Base-by-base conservation (phyloP, 176 grass and related monocot species). In the sorghum (Sorghum bicolor) region DNA sequence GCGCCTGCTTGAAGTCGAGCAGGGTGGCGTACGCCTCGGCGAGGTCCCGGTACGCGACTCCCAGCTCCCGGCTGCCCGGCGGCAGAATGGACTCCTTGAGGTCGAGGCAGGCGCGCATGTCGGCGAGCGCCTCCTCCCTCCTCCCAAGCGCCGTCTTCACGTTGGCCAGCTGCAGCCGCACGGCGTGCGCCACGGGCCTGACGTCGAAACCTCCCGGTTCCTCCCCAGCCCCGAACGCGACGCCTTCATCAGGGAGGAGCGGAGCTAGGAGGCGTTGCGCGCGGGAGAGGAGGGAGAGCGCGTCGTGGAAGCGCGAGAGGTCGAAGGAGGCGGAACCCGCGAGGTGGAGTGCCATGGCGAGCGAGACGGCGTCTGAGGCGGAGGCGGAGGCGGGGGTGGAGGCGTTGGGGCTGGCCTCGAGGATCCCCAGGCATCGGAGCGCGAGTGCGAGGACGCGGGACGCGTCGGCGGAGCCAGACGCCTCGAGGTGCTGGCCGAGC, bases 291-390 rank as follows among this genome's bases (percentile, higher is more conserved):
- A 93, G 90, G 38, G 91, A 86, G 69, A 98, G 87, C 14, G 92
- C 85, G 70, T 98, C 96, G 86, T 98, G 94, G 83, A 98, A 98
- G 80, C 91, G 85, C 20, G 85, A 92, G 83, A 95, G 76, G 26
- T 95, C 89, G 69, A 92, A 85, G n/a, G 93, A 89, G 31, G 93
- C 87, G 25, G 91, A 95, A 19, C 91, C 93, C 8, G 90, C 91
- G 76, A 98, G 74, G 74, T 98, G 96, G 78, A 95, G 96, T 3
- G 93, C 91, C 96, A 98, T 95, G 82, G 91, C 93, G 70, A 95
- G 87, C 8, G 96, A 98, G 75, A 95, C 87, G 61, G 85, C 87
- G 41, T 87, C 74, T 38, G 83, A 87, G 39, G 79, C 74, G 62
- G 83, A 87, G 47, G 31, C 30, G 39, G 84, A 52, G 34, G 22